A percentile compares a stretch with the other conserved stretches of the same genome.
These are phyloP conservation scores for Cyclotella cryptica DNA, from an alignment of 108 stramenopile genomes.

Conservation along the genomic window DNA sequence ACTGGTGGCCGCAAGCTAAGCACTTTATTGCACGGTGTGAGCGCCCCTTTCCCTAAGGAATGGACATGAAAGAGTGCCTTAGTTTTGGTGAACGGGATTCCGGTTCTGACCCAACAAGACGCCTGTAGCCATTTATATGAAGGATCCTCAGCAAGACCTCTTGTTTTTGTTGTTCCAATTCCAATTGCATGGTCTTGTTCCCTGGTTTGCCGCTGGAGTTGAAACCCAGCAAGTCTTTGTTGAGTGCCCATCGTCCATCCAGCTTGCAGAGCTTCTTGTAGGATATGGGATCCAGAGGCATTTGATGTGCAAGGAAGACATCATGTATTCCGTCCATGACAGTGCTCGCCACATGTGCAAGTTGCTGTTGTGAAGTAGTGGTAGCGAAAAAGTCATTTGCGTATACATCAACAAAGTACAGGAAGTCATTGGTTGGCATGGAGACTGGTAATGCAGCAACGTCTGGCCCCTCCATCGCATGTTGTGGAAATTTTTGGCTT, in stretches of 20 bases:
- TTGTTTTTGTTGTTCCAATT: not conserved
- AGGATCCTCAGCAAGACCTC: not conserved
- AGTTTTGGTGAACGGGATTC: not conserved
- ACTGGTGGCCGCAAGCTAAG: not conserved
- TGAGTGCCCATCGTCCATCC: not conserved
- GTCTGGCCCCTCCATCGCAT: not conserved
- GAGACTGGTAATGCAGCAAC: not conserved
- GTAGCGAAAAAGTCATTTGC: not conserved
- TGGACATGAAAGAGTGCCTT: not conserved
- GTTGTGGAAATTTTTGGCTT: not conserved
- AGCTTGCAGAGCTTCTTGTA: not conserved
- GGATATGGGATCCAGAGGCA: not conserved
- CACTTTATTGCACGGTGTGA: not conserved
- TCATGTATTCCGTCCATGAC: too few relatives aligned
- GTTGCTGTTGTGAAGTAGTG: not conserved
- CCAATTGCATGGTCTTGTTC: not conserved
- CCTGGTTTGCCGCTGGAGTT: not conserved
- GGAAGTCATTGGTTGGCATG: not conserved
- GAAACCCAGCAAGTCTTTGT: constrained; percentile 7
- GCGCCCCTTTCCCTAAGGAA: not conserved
- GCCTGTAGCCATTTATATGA: not conserved
- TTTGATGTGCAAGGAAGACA: not conserved
- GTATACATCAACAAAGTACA: not conserved
- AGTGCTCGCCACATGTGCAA: not conserved
- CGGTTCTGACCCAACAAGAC: not conserved